Evolutionary conservation across 106 monocot species (phyloP), one percentile per base, ranked within the genome.

Genomic region (Triglochin maritima): DNA sequence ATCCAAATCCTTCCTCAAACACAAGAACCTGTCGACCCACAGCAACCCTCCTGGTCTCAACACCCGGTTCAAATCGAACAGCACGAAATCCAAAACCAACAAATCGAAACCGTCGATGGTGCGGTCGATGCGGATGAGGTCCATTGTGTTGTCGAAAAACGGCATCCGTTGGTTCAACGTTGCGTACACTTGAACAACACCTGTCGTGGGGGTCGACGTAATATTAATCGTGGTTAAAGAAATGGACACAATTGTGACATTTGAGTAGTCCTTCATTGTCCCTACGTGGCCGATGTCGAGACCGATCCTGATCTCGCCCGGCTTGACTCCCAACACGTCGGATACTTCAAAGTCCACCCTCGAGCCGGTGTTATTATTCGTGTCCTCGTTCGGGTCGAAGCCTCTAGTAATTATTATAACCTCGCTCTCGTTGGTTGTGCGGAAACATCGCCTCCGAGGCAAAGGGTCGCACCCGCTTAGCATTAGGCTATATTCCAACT

Each of bases 71-170:
- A 71, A 81, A 42, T 81, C 81, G 17, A 62, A 81, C 48, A 76
- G 63, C 8, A 81, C 50, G 63, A 76, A 76, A 44, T 81, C 81
- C 76, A 81, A 16, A 6, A 72, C 56, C 72, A 72, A 72, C 67
- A 81, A 58, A 44, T 76, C 76, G 3, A 81, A 81, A 2, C 81
- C 81, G 59, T 81, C 71, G 45, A 81, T 57, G 68, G 76, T 68
- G 49, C 56, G 76, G 5, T 59, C 62, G 0, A 82, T 86, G 62
- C 90, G 94, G 57, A 94, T 87, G 79, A 94, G 16, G 69, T 94
- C 94, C 87, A 94, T 66, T 2, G 87, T 87, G 83, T 89, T 94
- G 77, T 94, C 94, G 49, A 94, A 89, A 72, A 94, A 81, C 1
- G 94, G 94, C 6, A 94, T 50, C 65, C 94, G 64, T 72, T 84